These are phyloP conservation scores for Gastrolobium villosum DNA, from an alignment of 306 rosid genomes.

Conservation along the genomic window DNA sequence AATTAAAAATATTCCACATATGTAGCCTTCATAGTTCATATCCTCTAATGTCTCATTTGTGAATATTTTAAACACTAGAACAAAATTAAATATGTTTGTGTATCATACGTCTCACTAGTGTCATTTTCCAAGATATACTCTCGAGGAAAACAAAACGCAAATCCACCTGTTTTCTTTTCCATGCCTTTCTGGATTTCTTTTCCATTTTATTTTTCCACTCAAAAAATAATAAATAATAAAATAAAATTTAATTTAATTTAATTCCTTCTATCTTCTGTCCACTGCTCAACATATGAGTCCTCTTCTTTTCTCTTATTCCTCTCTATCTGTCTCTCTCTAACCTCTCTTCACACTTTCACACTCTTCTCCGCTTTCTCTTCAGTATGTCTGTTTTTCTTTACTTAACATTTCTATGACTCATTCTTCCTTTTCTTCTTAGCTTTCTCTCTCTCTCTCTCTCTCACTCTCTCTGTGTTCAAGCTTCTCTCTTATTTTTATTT, in stretches of 20 bases:
- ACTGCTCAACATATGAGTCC: constrained; percentile 35
- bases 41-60: constrained; percentile 37
- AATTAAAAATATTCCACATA: constrained; percentile 10
- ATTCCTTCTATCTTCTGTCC: constrained; percentile 35
- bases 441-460: neutral
- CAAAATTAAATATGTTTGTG: constrained; percentile 37
- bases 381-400: constrained; percentile 58
- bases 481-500: neutral
- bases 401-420: constrained; percentile 49
- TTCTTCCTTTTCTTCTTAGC: constrained; percentile 41
- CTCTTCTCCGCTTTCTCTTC: constrained; percentile 48
- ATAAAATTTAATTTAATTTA: neutral
- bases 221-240: neutral
- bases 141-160: constrained; percentile 63
- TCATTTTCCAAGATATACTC: constrained; percentile 91
- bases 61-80: neutral
- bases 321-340: constrained; percentile 39
- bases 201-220: constrained; percentile 34
- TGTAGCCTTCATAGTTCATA: constrained; percentile 48
- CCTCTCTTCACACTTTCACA: constrained; percentile 31
- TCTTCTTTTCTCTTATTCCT: constrained; percentile 30
- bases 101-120: constrained; percentile 64
- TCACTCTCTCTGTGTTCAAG: neutral
- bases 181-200: constrained; percentile 50
- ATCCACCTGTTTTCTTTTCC: constrained; percentile 57